phyloP scores from a whole-genome alignment of 495 filamentous ascomycete genomes.

The Aspergillus heteromorphus region DNA sequence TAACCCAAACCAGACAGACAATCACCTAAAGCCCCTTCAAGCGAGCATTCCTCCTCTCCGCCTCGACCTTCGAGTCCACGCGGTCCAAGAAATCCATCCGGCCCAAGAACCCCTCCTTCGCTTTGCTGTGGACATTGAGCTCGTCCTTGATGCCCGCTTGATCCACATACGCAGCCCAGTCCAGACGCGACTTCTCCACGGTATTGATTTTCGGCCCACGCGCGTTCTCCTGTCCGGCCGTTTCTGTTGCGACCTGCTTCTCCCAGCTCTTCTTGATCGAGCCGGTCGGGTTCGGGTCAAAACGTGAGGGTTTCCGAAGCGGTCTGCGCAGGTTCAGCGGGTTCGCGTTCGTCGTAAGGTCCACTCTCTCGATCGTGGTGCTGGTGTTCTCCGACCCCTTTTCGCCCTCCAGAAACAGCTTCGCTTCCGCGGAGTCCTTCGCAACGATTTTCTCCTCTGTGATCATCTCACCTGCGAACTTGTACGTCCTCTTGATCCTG shows the following conservation, averaged over 20 bases:
- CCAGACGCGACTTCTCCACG: conserved; percentile 88
- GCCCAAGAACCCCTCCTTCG: conserved; percentile 73
- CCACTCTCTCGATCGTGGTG: conserved; percentile 27
- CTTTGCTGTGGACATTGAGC: conserved; percentile 74
- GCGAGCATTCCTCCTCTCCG: conserved; percentile 61
- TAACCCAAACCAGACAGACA: background rate
- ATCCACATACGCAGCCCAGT: conserved; percentile 94
- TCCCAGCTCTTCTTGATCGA: conserved; percentile 48
- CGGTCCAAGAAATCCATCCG: conserved; percentile 86
- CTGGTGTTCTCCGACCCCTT: conserved; percentile 32
- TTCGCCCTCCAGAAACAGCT: conserved; percentile 60
- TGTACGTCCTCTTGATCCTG: conserved; percentile 81
- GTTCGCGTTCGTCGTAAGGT: conserved; percentile 12
- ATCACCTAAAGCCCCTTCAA: conserved; percentile 49
- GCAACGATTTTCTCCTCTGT: conserved; percentile 78
- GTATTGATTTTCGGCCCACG: conserved; percentile 86
- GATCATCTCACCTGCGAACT: conserved; percentile 82
- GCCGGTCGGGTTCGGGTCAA: conserved; percentile 65
- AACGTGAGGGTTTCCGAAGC: conserved; percentile 66
- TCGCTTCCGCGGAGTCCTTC: conserved; percentile 75
- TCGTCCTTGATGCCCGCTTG: conserved; percentile 89
- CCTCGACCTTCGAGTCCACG: conserved; percentile 71
- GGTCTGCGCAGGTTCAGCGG: conserved; percentile 57
- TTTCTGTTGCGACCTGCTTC: conserved; percentile 27
- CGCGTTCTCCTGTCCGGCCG: conserved; percentile 25